Base-by-base conservation (phyloP, 306 rosid species). In the Abrus precatorius region DNA sequence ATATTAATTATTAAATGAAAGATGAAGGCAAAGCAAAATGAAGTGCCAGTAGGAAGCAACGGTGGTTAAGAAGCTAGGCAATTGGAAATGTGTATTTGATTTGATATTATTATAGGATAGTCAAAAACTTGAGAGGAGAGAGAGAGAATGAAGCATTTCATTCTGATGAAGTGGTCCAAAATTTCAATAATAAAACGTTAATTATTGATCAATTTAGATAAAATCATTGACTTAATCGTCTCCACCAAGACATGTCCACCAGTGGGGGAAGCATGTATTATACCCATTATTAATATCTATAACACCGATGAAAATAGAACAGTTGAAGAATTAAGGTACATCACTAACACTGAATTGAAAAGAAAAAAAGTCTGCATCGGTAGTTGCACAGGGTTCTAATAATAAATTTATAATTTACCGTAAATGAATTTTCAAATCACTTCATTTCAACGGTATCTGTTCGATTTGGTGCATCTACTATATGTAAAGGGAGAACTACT, bases 201-300 rank as follows among this genome's bases (percentile, higher is more conserved):
- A 68, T 56, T 66, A 65, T 77, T 65, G 6, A 34, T 55, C 48
- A 60, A 36, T 69, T 61, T 54, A 59, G 50, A 78, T 78, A 50
- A 84, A 59, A 78, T 78, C 73, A 73, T 67, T 79, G 80, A 65
- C 87, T 66, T 73, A 66, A 79, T 68, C 66, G 45, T 72, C 80
- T 65, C 53, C 75, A 65, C 29, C 32, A 74, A 54, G 53, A 3
- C 76, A 65, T 74, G 80, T 65, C 67, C 80, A 57, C 81, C 3
- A 66, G 84, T 66, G 57, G 72, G 76, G 78, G 54, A 83, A 69
- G 30, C 63, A 63, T 13, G 30, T 36, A 56, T 63, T 64, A 30
- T 55, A 63, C 9, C 30, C 28, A 56, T 72, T 50, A 69, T 68
- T 47, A 64, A 68, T 38, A 83, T 70, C 69, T 14, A 48, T 64